Conservation (phyloP, 23 red algal species). For the Chondrus crispus region DNA sequence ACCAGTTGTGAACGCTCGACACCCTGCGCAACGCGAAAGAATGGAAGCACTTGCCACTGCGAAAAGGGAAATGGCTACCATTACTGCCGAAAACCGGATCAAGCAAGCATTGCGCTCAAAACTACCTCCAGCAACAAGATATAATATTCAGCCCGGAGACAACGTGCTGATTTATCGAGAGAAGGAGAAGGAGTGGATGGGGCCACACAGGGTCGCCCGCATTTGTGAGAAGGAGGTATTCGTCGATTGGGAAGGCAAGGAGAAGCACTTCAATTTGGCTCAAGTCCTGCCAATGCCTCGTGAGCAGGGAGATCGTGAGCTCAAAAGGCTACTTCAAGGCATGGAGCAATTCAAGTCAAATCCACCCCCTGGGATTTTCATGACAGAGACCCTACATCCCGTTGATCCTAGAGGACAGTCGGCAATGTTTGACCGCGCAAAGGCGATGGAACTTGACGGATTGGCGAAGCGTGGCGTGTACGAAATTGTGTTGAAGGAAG, state of each 20-base stretch:
- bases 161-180: background rate
- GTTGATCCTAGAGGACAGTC: background rate
- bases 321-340: too few relatives aligned
- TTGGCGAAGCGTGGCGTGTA: background rate
- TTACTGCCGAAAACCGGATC: background rate
- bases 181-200: background rate
- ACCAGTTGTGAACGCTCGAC: background rate
- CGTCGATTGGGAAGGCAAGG: background rate
- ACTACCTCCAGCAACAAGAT: background rate
- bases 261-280: background rate
- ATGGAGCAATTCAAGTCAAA: too few relatives aligned
- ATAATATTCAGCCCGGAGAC: background rate
- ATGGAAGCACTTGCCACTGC: background rate
- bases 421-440: background rate
- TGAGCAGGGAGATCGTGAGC: background rate
- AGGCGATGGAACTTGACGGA: background rate
- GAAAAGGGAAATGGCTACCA: background rate
- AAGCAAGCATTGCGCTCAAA: background rate
- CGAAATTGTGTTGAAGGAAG: slow-evolving; percentile 16
- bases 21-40: background rate
- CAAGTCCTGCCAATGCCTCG: background rate
- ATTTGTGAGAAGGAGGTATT: background rate
- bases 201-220: background rate
- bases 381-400: background rate
- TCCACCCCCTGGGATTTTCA: background rate